Percentiles rank a stretch among this genome's conserved stretches.
These are phyloP conservation scores for Diversispora epigaea DNA, from an alignment of 192 early-diverging fungal genomes.

Conservation along the genomic window DNA sequence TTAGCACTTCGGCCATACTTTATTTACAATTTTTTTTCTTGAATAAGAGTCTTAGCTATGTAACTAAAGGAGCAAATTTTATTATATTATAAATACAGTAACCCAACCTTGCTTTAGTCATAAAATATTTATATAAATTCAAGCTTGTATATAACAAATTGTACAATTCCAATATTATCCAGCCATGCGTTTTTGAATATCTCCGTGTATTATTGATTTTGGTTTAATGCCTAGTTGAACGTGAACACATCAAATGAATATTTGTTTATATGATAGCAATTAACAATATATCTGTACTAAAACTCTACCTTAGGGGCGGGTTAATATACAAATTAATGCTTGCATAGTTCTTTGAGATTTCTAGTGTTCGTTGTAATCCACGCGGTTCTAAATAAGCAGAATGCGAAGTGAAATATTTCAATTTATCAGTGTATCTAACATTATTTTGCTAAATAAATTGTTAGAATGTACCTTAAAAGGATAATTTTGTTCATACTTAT, in stretches of 20 bases:
- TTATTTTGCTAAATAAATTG: conserved; percentile 21
- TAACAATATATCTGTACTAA: not conserved
- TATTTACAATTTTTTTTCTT: no score
- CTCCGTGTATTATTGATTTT: not conserved
- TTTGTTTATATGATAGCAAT: not conserved
- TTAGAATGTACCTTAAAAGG: conserved; percentile 2
- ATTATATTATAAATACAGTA: no score
- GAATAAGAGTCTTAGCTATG: no score
- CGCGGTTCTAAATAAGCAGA: conserved; percentile 1
- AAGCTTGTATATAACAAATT: no score
- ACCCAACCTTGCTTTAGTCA: no score
- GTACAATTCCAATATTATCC: no score
- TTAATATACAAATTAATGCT: conserved; percentile 23
- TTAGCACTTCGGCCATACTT: no score
- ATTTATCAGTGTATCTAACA: conserved; percentile 3
- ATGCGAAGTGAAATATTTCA: not conserved
- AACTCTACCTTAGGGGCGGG: not conserved
- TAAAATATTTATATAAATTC: no score
- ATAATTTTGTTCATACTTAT: not conserved
- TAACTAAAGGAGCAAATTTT: no score
- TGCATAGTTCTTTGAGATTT: conserved; percentile 1
- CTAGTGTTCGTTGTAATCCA: not conserved
- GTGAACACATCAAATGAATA: not conserved
- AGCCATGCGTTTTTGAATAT: conserved; percentile 7
- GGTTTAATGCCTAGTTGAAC: not conserved